Conservation (phyloP, 2,329 filamentous ascomycete genomes). For the Microthyrium microscopicum region DNA sequence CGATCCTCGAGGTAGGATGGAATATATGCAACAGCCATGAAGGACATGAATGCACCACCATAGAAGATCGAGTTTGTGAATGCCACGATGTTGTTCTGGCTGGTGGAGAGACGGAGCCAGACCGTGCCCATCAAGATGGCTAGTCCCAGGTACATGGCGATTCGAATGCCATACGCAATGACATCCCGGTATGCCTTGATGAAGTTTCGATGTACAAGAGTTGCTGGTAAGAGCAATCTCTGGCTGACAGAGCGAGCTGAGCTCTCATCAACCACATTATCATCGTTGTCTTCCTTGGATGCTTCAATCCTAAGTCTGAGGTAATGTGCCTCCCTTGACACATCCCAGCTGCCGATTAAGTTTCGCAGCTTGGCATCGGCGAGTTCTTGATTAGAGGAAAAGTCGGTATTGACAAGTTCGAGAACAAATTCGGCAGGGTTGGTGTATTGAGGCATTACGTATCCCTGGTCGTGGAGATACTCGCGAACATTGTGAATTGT, state of each 20-base stretch:
- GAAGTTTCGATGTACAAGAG: slow-evolving; percentile 60
- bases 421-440: slow-evolving; percentile 67
- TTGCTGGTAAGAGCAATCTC: slow-evolving; percentile 35
- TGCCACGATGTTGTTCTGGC: slow-evolving; percentile 59
- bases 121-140: slow-evolving; percentile 82
- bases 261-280: slow-evolving; percentile 14
- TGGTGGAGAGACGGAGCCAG: slow-evolving; percentile 54
- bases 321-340: too few relatives aligned
- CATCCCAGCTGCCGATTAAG: too few relatives aligned
- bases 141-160: slow-evolving; percentile 67
- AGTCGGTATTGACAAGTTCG: slow-evolving; percentile 59
- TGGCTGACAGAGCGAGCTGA: slow-evolving; percentile 21
- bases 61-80: slow-evolving; percentile 64
- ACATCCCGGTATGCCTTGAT: slow-evolving; percentile 76
- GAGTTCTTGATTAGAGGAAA: slow-evolving; percentile 17
- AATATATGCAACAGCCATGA: slow-evolving; percentile 57
- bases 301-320: slow-evolving; percentile 16
- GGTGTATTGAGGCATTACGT: slow-evolving; percentile 35
- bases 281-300: slow-evolving; percentile 32
- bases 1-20: slow-evolving; percentile 70
- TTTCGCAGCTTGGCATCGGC: too few relatives aligned
- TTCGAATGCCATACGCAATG: slow-evolving; percentile 65
- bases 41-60: slow-evolving; percentile 34
- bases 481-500: background rate
- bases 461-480: slow-evolving; percentile 7